Evolutionary conservation across 2,329 filamentous ascomycete genomes (phyloP).

Genomic region (Pseudogymnoascus sp.): DNA sequence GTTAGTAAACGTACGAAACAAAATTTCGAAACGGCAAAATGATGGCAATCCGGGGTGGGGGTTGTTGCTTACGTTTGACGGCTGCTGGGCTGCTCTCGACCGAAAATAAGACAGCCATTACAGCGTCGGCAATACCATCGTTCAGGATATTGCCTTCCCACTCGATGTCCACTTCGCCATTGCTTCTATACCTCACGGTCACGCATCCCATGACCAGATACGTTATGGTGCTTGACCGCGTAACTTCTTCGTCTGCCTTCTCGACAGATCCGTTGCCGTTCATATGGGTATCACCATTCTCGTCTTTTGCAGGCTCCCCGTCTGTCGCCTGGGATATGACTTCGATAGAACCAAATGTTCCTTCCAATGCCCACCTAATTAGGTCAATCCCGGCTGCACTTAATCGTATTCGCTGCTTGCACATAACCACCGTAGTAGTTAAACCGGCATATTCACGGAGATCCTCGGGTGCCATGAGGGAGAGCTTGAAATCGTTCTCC

Average conservation of each 20-base stretch:
- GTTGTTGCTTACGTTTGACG: slow-evolving; percentile 66
- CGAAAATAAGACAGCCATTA: slow-evolving; percentile 84
- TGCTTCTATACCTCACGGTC: slow-evolving; percentile 65
- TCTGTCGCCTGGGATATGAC: slow-evolving; percentile 42
- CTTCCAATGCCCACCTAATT: slow-evolving; percentile 87
- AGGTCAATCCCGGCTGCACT: slow-evolving; percentile 83
- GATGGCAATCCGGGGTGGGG: slow-evolving; percentile 15
- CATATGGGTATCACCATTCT: slow-evolving; percentile 30
- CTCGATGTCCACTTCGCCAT: slow-evolving; percentile 78
- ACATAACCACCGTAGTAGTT: slow-evolving; percentile 87
- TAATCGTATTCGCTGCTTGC: slow-evolving; percentile 81
- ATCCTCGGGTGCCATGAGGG: slow-evolving; percentile 93
- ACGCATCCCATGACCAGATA: slow-evolving; percentile 86
- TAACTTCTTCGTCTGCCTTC: slow-evolving; percentile 57
- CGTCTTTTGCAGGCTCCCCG: slow-evolving; percentile 32
- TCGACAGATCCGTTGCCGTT: slow-evolving; percentile 34
- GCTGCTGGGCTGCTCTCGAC: slow-evolving; percentile 92
- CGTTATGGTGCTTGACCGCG: slow-evolving; percentile 40
- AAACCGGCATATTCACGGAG: slow-evolving; percentile 93
- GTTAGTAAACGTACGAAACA: slow-evolving; percentile 13
- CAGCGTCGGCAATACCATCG: slow-evolving; percentile 93
- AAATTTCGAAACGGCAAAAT: not conserved
- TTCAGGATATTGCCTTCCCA: slow-evolving; percentile 99
- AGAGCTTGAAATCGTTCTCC: slow-evolving; percentile 96
- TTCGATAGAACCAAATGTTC: slow-evolving; percentile 84